phyloP scores from a whole-genome alignment of 2,329 filamentous ascomycete genomes.

The Colletotrichum sp. region DNA sequence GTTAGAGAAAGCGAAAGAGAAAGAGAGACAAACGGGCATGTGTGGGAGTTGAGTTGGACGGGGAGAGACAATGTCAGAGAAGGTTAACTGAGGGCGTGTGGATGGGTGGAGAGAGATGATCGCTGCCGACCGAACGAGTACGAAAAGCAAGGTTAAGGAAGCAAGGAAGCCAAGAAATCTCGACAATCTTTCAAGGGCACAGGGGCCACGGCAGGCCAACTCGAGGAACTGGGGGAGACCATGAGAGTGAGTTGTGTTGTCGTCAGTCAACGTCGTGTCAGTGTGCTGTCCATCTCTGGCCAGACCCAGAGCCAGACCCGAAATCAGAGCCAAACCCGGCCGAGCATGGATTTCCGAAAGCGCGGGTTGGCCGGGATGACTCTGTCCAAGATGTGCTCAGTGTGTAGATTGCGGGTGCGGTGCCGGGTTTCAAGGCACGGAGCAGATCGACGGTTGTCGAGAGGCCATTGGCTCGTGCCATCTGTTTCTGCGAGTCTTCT shows the following conservation, averaged over 20 bases:
- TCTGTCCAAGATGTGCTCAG: not conserved
- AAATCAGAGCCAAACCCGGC: not conserved
- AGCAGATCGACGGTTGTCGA: conserved; percentile 1
- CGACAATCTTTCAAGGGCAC: not conserved
- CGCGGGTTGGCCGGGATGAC: conserved; percentile 3
- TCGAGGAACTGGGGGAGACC: not conserved
- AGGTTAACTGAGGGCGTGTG: conserved; percentile 8
- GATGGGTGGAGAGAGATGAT: not conserved
- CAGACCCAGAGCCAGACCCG: not conserved
- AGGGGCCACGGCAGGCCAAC: not conserved
- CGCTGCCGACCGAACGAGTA: conserved; percentile 12
- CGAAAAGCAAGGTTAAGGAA: conserved; percentile 15
- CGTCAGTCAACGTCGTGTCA: not conserved
- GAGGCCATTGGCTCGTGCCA: conserved; percentile 15
- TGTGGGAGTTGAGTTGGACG: not conserved
- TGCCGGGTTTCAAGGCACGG: conserved; percentile 19
- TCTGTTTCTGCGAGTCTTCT: conserved; percentile 9
- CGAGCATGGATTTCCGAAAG: conserved; percentile 5
- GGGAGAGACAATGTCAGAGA: conserved; percentile 15
- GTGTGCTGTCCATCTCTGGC: not conserved
- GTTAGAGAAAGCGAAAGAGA: conserved; percentile 14
- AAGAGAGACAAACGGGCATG: not conserved
- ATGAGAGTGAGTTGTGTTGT: not conserved
- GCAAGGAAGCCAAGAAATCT: conserved; percentile 10
- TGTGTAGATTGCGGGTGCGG: not conserved